Evolutionary conservation across 2,329 filamentous ascomycete species (phyloP).

Genomic region (Piedraia hortae): DNA sequence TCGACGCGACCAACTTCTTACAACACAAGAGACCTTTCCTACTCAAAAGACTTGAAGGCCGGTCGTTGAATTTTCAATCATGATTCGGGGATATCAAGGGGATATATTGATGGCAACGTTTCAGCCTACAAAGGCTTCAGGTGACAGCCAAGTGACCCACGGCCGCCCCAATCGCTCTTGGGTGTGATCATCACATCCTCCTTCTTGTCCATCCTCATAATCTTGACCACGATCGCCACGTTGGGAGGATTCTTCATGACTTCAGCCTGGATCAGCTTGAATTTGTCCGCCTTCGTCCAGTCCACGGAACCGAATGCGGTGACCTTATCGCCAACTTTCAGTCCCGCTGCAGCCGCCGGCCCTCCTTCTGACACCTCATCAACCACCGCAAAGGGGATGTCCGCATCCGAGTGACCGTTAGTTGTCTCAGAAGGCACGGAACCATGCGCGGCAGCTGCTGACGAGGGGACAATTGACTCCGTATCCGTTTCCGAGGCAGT

Average conservation of each 20-base stretch:
- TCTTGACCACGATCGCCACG: constrained; percentile 47
- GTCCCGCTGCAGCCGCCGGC: constrained; percentile 57
- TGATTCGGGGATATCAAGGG: neutral
- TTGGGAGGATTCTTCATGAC: constrained; percentile 73
- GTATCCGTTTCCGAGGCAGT: neutral
- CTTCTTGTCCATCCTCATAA: constrained; percentile 28
- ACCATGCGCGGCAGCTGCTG: constrained; percentile 1
- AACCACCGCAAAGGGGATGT: constrained; percentile 57
- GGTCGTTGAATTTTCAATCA: neutral
- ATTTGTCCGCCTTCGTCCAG: constrained; percentile 56
- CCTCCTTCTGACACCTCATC: constrained; percentile 55
- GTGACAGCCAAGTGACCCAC: constrained; percentile 74
- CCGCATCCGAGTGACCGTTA: constrained; percentile 1
- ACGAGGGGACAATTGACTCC: neutral
- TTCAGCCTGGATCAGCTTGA: constrained; percentile 63
- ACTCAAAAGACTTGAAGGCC: neutral
- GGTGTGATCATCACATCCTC: constrained; percentile 48
- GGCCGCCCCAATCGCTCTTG: constrained; percentile 61
- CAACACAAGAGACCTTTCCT: neutral
- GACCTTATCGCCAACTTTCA: constrained; percentile 57
- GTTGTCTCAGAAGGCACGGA: neutral
- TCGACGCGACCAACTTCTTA: too few relatives aligned
- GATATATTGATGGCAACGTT: neutral
- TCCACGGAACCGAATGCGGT: constrained; percentile 67
- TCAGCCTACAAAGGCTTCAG: constrained; percentile 41